Base-by-base conservation (phyloP, 192 early-diverging fungal genomes). In the Chytriomyces confervae region DNA sequence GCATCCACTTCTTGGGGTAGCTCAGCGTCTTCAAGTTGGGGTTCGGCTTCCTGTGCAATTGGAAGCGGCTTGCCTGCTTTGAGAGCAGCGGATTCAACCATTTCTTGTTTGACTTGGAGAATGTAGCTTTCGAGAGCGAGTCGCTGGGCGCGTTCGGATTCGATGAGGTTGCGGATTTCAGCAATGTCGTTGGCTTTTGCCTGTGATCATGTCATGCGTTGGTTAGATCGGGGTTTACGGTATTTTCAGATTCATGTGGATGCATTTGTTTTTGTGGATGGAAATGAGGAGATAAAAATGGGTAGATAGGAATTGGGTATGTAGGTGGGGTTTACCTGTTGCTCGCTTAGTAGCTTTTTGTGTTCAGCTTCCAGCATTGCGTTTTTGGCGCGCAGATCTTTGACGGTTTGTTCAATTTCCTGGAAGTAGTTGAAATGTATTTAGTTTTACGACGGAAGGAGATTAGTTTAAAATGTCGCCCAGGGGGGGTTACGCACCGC, bases 101-200 rank as follows among this genome's bases (percentile, higher is more conserved):
- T 63, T 69, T 81, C 79, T 46, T 81, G 71, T 50, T 81, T 82
- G 16, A 82, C 81, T 60, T 82, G 77, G 18, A 72, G 20, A 46
- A 82, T 69, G 73, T 82, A 82, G 46, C 60, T 71, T 66, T 82
- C 80, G 11, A 82, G 68, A 11, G 80, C 80, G 18, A 62, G 62
- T 16, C 80, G 23, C 53, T 82, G 80, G 5, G 69, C 68, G 7
- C 72, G 65, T 64, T 82, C 80, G 16, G 63, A 62, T n/a, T 82
- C 80, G 47, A 82, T 80, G 29, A 82, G 45, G 6, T 49, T 10
- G 24, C 80, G 77, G 45, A 82, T 81, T 50, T 82, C 72, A 5
- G 47, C 60, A 29, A 82, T 27, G 24, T 80, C 77, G 23, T 57
- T 29, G 13, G 13, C 36, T 23, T 75, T 71, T 9, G 57, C 16